These are phyloP conservation scores for Coleophoma crateriformis DNA, from an alignment of 2,329 filamentous ascomycete genomes.

Conservation along the genomic window DNA sequence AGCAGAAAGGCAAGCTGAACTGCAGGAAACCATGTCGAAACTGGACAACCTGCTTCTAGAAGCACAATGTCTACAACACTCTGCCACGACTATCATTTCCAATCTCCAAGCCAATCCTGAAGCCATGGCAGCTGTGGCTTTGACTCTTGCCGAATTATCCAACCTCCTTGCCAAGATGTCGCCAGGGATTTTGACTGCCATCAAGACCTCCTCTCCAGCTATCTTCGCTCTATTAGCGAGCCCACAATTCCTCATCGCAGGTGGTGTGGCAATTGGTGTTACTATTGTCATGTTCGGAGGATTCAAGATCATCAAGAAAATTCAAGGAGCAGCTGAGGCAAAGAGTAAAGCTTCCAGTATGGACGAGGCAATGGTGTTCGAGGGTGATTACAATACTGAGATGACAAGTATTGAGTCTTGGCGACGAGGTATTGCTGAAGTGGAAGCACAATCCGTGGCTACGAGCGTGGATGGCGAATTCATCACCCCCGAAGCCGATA, in stretches of 20 bases:
- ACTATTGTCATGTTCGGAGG: slow-evolving; percentile 94
- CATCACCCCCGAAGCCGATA: slow-evolving; percentile 25
- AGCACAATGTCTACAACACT: slow-evolving; percentile 82
- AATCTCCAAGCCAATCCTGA: slow-evolving; percentile 80
- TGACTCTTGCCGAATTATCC: slow-evolving; percentile 88
- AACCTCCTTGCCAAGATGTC: slow-evolving; percentile 78
- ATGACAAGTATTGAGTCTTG: slow-evolving; percentile 26
- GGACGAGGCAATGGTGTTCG: slow-evolving; percentile 24
- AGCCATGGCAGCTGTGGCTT: slow-evolving; percentile 85
- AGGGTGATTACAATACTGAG: slow-evolving; percentile 12
- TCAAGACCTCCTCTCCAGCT: slow-evolving; percentile 79
- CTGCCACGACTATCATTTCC: slow-evolving; percentile 74
- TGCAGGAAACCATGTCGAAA: slow-evolving; percentile 64
- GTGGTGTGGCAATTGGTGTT: slow-evolving; percentile 83
- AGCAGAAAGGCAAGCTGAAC: slow-evolving; percentile 43
- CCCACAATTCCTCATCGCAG: slow-evolving; percentile 92
- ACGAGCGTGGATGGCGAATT: slow-evolving; percentile 27
- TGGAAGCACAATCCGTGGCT: slow-evolving; percentile 18
- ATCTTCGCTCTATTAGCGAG: slow-evolving; percentile 82
- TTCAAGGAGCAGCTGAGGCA: slow-evolving; percentile 41
- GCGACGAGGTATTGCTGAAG: slow-evolving; percentile 26
- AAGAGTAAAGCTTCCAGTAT: slow-evolving; percentile 16
- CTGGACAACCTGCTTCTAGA: slow-evolving; percentile 79
- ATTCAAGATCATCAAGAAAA: slow-evolving; percentile 94
- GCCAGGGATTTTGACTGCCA: slow-evolving; percentile 66